Evolutionary conservation across 2,329 filamentous ascomycete species (phyloP), one percentile per base, ranked within the genome.

Genomic region (Scleromitrula shiraiana): DNA sequence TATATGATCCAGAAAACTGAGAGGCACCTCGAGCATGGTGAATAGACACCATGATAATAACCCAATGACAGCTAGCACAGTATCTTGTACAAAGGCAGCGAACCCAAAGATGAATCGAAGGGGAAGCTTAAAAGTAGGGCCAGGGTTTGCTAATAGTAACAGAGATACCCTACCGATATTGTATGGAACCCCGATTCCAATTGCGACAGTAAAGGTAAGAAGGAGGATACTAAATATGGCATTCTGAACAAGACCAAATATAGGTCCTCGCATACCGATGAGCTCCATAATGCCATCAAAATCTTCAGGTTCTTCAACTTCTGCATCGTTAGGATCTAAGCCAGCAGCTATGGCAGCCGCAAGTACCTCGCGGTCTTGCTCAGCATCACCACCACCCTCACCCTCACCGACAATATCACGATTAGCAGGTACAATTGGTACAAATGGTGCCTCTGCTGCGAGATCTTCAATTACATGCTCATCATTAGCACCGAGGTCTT

Each of bases 241-340:
- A 57, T 98, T 98, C 62, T 98, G 93, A 56, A 97, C 81, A 5
- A 98, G 76, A 2, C 88, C 89, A 12, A 85, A 83, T 3, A 98
- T 74, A 0, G 93, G 93, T 0, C 93, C 93, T 61, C 94, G 88
- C 85, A 98, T 94, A 30, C 93, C 93, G 50, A 98, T 85, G 14
- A 98, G 78, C 65, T 98, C 93, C 72, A 98, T 82, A 44, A 98
- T 87, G 0, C 93, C 93, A 64, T 98, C 93, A 14, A 98, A 80
- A 62, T 98, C 93, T 67, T 98, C 93, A 8, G 86, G 86, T 56
- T 96, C 85, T 36, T 90, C 86, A 8, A 82, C 84, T 56, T 87
- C 83, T 46, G 80, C 76, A 46, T 95, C 88, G 55, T 86, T 83
- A 36, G 80, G 76, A 49, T 95, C 88, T 29, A 91, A 70, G 7